Evolutionary conservation across 352 stramenopile species (phyloP), one percentile per base, ranked within the genome.

Genomic region (Globisporangium cylindrosporum): DNA sequence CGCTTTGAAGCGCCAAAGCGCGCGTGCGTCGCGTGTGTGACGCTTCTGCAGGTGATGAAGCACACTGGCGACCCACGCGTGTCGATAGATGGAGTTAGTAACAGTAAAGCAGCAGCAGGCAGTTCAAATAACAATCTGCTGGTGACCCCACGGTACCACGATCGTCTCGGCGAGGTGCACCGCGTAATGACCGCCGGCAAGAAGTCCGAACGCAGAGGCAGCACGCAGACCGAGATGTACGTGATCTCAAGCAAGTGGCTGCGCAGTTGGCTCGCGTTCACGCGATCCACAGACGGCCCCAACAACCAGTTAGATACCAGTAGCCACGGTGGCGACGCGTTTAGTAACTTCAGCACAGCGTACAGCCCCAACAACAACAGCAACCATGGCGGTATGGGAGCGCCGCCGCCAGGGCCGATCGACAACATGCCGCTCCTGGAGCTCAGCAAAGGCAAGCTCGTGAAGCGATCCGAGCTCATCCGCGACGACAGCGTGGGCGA

Each of bases 151-250:
- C 70, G 72, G n/a, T 87, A 79, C 55, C 80, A 84, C 43, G 84
- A 93, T 67, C 79, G 82, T 24, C 69, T 87, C 2, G 77, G 66
- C 10, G 84, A 93, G 73, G 84, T 90, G 57, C 84, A 86, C 18
- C 82, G 84, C 57, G 84, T 93, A 15, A 87, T 88, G 69, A 77
- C 81, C 1, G 84, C 84, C 0, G 82, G 84, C n/a, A 79, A 85
- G 48, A 74, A 88, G 25, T 86, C 84, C 27, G 67, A 78, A 63
- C 72, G 78, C 61, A 81, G 81, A 34, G 73, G 72, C 9, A 86
- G 77, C 34, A 74, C 74, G 9, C 71, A 81, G 49, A 80, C 76
- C 60, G 80, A 85, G 61, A 74, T 86, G 75, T 90, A 77, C 58
- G 80, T 90, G 38, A 82, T 93, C 34, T 81, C 81, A 3, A 78